These are phyloP conservation scores for Lathyrus tuberosus DNA, from an alignment of 306 rosid genomes.

Conservation along the genomic window DNA sequence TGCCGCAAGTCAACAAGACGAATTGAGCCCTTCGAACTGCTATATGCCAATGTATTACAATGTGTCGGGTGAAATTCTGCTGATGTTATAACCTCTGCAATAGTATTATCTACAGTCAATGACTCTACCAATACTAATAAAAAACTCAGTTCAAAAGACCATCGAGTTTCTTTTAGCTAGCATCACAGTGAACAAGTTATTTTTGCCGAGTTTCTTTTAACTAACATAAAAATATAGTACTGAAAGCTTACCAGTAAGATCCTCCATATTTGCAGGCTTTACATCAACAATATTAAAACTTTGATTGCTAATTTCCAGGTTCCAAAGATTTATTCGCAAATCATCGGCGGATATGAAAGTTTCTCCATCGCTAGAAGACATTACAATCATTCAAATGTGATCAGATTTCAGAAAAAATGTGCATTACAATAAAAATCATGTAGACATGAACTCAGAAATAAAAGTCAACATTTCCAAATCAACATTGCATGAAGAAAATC, in stretches of 20 bases:
- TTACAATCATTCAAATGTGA: slow-evolving; percentile 30
- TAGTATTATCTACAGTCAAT: slow-evolving; percentile 35
- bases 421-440: slow-evolving; percentile 3
- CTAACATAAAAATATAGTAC: neutral
- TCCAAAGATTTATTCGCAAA: slow-evolving; percentile 98
- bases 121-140: slow-evolving; percentile 26
- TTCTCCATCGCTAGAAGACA: slow-evolving; percentile 80
- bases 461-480: slow-evolving; percentile 18
- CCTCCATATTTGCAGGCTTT: slow-evolving; percentile 99
- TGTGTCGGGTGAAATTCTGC: slow-evolving; percentile 99
- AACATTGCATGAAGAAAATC: neutral
- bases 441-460: slow-evolving; percentile 5
- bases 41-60: slow-evolving; percentile 90
- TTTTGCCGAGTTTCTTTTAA: neutral
- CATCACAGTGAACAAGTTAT: slow-evolving; percentile 3
- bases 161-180: neutral
- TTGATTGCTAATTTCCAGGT: slow-evolving; percentile 95
- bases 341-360: slow-evolving; percentile 99
- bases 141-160: slow-evolving; percentile 1
- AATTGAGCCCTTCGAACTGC: slow-evolving; percentile 98
- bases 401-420: slow-evolving; percentile 37
- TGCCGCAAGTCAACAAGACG: slow-evolving; percentile 97
- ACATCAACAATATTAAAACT: slow-evolving; percentile 98
- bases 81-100: slow-evolving; percentile 97
- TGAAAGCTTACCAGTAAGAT: slow-evolving; percentile 84